Base-by-base conservation (phyloP, 176 grass and related monocot genomes). In the Triticum dicoccoides region DNA sequence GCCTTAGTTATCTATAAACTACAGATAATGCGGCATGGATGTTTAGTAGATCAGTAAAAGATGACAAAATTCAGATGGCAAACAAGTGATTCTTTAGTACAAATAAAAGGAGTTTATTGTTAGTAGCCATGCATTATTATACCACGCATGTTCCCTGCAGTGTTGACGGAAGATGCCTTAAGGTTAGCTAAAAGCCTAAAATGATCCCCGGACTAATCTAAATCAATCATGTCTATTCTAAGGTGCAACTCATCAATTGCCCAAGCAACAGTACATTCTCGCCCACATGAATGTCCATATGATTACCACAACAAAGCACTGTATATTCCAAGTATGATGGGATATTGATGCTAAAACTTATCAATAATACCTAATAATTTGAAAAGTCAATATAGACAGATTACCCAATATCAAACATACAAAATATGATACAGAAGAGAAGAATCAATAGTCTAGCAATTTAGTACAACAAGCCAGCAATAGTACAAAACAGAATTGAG, bases 31-130 rank as follows among this genome's bases (percentile, higher is more conserved):
- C 10, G 12, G 34, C 35, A 85, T 4, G 33, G 14, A 85, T 44
- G 4, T 41, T 7, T 59, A 59, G 61, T 33, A 33, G 5, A 67
- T 83, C 12, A 65, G 67, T 80, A 67, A 51, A 18, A 24, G 69
- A 82, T 44, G 8, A 45, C 17, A 86, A 73, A 59, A 78, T 42
- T 80, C 65, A 75, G 61, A 87, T 73, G 44, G 1, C 58, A 67
- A 66, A 78, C 7, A 71, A 58, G 3, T 27, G 11, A 44, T 61
- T 42, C 20, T 37, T 51, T 54, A 13, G 23, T 25, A 21, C 29
- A 30, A 30, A 56, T 68, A 10, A 23, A 49, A 14, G 45, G 45
- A 49, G 45, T 51, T 15, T 42, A 80, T 24, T 49, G 13, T 56
- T 49, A 49, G 8, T 56, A 82, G 3, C 13, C 10, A 79, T 83